Base-by-base conservation (phyloP, 1,284 basidiomycete genomes). In the Nidula niveotomentosa region DNA sequence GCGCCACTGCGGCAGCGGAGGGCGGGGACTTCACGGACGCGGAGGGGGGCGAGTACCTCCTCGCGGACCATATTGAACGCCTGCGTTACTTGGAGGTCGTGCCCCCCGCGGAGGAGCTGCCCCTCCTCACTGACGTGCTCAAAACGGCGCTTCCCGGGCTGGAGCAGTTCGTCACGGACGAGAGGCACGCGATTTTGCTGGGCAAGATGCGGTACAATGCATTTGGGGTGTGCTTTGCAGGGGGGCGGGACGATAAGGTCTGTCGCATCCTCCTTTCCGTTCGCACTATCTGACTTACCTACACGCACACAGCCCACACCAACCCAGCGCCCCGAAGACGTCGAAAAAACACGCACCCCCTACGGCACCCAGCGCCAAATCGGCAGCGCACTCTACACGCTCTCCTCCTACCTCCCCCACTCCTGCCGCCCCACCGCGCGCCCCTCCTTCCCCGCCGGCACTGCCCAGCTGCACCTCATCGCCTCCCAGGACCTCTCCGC, bases 131-230 rank as follows among this genome's bases (percentile, higher is more conserved):
- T 37, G 69, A 75, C 4, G 77, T 92, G n/a, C 65, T 93, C 51
- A 71, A 77, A 47, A 72, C 74, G 37, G 86, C 85, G 4, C 69
- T 93, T 49, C 86, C 86, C 10, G 90, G 90, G 18, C 65, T 93
- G 55, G 88, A 91, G 59, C 75, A 84, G 54, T 86, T 88, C 52
- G 73, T 90, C 30, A 80, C 80, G 1, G 80, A 84, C 33, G 86
- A 90, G 48, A 75, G 83, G 17, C 81, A 90, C 59, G 74, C 79
- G 8, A 75, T 76, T n/a, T 75, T 88, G 48, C 69, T 83, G 46
- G 88, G 87, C 12, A 90, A 85, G 68, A 84, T 93, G 75, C 70
- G 76, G 4, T 92, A 91, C 68, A 93, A 93, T 61, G 76, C 83
- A 1, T 88, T 84, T 62, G 90, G 90, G 55, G 80, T 93, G 48